Percentiles rank a stretch among this genome's conserved stretches.
These are phyloP conservation scores for Cercospora citrullina DNA, from an alignment of 2,329 filamentous ascomycete genomes.

Conservation along the genomic window DNA sequence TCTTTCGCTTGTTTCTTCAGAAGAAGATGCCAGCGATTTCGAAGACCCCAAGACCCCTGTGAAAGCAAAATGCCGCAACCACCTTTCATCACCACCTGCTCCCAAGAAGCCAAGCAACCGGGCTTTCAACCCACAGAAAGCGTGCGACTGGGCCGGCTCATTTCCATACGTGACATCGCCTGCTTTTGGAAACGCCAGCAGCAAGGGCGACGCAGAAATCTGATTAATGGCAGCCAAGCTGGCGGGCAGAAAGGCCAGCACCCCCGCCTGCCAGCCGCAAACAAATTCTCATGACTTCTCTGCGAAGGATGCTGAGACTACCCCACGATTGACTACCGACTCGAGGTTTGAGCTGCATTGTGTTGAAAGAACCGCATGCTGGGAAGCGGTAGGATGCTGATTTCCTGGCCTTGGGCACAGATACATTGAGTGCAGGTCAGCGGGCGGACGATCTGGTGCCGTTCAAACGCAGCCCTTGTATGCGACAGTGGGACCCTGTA, in stretches of 20 bases:
- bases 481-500: background rate
- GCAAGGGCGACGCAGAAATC: background rate
- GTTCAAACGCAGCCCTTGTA: background rate
- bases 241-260: background rate
- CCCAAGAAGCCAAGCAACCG: background rate
- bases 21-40: background rate
- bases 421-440: background rate
- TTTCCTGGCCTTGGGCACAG: background rate
- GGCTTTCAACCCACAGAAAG: background rate
- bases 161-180: background rate
- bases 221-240: background rate
- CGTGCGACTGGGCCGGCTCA: background rate
- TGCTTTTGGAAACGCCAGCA: background rate
- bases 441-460: background rate
- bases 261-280: background rate
- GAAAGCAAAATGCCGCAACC: background rate
- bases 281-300: background rate
- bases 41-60: conserved; percentile 1
- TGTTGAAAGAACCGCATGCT: background rate
- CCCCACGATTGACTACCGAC: background rate
- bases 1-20: background rate
- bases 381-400: background rate
- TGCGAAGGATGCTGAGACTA: background rate
- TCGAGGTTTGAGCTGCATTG: background rate
- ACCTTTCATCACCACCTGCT: background rate